A percentile compares a stretch with the other conserved stretches of the same genome.
These are phyloP conservation scores for Diaporthe destruens DNA, from an alignment of 2,329 filamentous ascomycete genomes.

Conservation along the genomic window DNA sequence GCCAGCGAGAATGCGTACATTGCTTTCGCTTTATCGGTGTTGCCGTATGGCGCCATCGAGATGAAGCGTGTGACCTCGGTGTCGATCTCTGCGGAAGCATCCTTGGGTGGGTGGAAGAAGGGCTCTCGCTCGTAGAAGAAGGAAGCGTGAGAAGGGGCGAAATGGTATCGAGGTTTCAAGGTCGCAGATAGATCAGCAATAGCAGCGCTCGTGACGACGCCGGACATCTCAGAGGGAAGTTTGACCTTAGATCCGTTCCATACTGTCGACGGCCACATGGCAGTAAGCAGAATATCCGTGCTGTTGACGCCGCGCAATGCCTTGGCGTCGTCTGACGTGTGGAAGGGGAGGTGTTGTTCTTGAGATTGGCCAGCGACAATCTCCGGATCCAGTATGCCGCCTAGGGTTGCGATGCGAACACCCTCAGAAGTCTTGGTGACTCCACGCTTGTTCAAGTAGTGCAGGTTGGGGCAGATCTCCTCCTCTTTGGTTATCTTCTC, in stretches of 20 bases:
- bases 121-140: conserved; percentile 93
- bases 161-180: conserved; percentile 92
- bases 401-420: conserved; percentile 86
- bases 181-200: conserved; percentile 82
- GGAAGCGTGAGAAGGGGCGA: conserved; percentile 74
- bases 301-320: conserved; percentile 80
- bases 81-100: conserved; percentile 50
- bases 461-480: conserved; percentile 89
- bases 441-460: conserved; percentile 88
- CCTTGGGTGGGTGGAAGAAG: conserved; percentile 77
- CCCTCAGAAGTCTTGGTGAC: conserved; percentile 92
- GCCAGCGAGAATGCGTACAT: conserved; percentile 83
- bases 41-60: conserved; percentile 84
- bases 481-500: conserved; percentile 80
- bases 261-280: conserved; percentile 84
- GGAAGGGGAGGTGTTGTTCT: conserved; percentile 81
- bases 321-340: conserved; percentile 82
- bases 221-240: conserved; percentile 64
- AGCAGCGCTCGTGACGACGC: conserved; percentile 70
- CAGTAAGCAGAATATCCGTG: conserved; percentile 89
- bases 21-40: conserved; percentile 81
- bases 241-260: conserved; percentile 75
- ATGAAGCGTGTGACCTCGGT: conserved; percentile 86
- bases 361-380: conserved; percentile 73
- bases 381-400: conserved; percentile 76